phyloP scores from a whole-genome alignment of 1,284 basidiomycete genomes.

The Ceratobasidium sp. region DNA sequence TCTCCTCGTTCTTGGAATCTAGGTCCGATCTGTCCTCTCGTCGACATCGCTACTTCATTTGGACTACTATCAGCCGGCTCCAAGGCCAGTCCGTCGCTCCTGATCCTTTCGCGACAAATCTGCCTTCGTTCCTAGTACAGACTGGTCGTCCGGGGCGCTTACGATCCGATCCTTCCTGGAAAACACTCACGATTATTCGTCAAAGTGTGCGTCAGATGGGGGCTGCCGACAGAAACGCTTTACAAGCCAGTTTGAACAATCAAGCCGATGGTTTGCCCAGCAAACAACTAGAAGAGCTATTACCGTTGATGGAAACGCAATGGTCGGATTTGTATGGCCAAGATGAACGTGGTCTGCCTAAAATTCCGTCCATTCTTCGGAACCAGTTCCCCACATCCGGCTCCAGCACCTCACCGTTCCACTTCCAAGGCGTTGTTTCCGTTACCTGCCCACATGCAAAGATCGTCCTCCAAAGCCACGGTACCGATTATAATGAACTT shows the following conservation, averaged over 20 bases:
- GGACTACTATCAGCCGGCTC: conserved; percentile 47
- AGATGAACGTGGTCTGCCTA: conserved; percentile 17
- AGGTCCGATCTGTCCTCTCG: conserved; percentile 21
- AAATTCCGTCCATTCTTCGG: conserved; percentile 25
- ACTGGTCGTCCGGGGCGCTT: conserved; percentile 70
- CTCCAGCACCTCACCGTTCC: neutral
- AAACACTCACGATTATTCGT: conserved; percentile 77
- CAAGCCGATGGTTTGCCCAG: conserved; percentile 26
- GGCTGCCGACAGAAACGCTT: neutral
- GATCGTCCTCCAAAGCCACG: conserved; percentile 23
- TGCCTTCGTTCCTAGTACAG: conserved; percentile 82
- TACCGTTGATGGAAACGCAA: conserved; percentile 29
- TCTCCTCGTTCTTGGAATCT: conserved; percentile 39
- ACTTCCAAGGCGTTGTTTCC: conserved; percentile 2
- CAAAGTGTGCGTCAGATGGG: conserved; percentile 58
- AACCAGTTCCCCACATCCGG: conserved; percentile 7
- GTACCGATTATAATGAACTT: conserved; percentile 30
- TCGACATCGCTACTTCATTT: conserved; percentile 47
- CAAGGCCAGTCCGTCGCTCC: conserved; percentile 48
- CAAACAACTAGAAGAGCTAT: conserved; percentile 17
- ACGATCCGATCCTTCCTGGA: conserved; percentile 72
- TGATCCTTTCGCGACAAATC: conserved; percentile 80
- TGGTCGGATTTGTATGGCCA: conserved; percentile 45
- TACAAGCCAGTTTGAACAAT: conserved; percentile 41
- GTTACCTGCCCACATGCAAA: conserved; percentile 12